phyloP scores from a whole-genome alignment of 208 protist genomes.

The Leishmania major region DNA sequence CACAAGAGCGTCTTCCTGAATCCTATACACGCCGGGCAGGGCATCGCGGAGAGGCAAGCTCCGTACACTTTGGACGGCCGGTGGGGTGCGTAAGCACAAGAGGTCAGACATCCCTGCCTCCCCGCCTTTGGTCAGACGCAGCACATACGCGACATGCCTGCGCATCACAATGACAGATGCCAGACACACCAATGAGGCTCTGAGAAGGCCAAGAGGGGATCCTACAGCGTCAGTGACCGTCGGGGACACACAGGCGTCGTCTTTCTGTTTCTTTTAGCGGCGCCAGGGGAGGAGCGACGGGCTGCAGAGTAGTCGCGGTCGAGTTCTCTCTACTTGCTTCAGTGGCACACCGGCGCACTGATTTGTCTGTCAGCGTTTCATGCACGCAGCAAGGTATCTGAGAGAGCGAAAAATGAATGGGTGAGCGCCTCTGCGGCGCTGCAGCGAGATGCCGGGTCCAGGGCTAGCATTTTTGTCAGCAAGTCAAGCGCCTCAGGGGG shows the following conservation, averaged over 20 bases:
- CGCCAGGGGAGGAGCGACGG: too few species aligned
- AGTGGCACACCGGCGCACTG: neutral
- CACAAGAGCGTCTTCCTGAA: neutral
- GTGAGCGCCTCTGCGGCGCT: slow-evolving; percentile 54
- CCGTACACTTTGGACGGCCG: too few species aligned
- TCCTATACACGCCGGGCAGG: neutral
- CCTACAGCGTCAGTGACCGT: neutral
- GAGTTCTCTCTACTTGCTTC: neutral
- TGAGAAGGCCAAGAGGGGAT: neutral
- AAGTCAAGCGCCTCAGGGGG: slow-evolving; percentile 54
- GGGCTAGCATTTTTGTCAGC: slow-evolving; percentile 48
- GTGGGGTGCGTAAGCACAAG: neutral
- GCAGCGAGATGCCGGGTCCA: slow-evolving; percentile 55
- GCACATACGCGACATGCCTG: neutral
- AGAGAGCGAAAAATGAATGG: slow-evolving; percentile 60
- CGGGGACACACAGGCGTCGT: neutral
- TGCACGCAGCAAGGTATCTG: neutral
- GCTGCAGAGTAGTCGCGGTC: too few species aligned
- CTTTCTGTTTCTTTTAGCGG: neutral
- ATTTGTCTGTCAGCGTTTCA: neutral
- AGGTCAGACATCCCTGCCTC: neutral
- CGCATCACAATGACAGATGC: neutral
- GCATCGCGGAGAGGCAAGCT: neutral
- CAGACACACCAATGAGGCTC: neutral
- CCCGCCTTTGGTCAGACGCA: neutral